Base-by-base conservation (phyloP, 1,139 yeast genomes). In the Magnusiomyces paraingens region DNA sequence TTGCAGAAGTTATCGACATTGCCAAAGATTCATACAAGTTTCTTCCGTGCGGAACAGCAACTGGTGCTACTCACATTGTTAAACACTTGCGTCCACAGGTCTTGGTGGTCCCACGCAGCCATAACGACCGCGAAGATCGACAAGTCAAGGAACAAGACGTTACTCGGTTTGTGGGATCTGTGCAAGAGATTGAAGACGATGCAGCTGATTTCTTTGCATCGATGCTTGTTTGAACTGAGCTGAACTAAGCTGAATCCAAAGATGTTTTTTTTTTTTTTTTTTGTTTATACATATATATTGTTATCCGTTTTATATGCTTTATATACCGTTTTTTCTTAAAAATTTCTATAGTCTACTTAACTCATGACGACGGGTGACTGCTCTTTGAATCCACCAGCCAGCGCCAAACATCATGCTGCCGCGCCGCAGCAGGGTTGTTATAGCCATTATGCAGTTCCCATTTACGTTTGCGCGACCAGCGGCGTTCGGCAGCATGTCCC, bases 401-500 rank as follows among this genome's bases (percentile, higher is more conserved):
- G 6, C 38, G 17, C 47, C 47, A 44, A 11, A 29, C 47, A 12
- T 26, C 38, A 18, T 44, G 38, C 14, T 36, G 47, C 20, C 47
- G 22, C 10, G n/a, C 18, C 36, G 47, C 26, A 21, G 21, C 46
- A 20, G 26, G 38, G 5, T 20, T 36, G 11, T 32, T n/a, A 32
- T 6, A 17, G 10, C 11, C 5, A 12, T 26, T 44, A 5, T 29
- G 18, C 36, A 12, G 10, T 4, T 12, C 32, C 47, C 47, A 44
- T 38, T 26, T 44, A 6, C 17, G 18, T 44, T 29, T 26, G 2
- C 47, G 36, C 2, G 32, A 6, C 32, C 32, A 26, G 38, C n/a
- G 10, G 36, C 47, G 47, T 20, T 44, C 47, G 47, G 47, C 47
- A 3, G 47, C 47, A 5, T 20, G 14, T 3, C 47, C 47, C 14